phyloP scores from a whole-genome alignment of 2,329 filamentous ascomycete species.

The Metarhizium guizhouense region DNA sequence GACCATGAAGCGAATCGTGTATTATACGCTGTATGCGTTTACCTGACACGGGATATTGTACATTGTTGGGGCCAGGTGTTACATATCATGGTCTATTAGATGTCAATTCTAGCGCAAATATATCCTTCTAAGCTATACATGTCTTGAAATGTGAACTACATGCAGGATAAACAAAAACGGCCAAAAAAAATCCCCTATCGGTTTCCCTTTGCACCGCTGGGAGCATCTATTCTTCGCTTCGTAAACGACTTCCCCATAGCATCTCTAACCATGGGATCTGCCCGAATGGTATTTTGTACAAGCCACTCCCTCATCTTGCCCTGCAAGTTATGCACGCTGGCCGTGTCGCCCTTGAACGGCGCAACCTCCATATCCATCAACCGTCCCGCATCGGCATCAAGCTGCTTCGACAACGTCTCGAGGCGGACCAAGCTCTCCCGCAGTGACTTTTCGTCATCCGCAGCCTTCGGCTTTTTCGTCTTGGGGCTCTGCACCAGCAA shows the following conservation, averaged over 20 bases:
- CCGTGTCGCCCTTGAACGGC: constrained; percentile 68
- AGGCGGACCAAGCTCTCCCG: constrained; percentile 60
- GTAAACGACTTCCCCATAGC: constrained; percentile 62
- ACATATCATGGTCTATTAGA: neutral
- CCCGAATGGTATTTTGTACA: constrained; percentile 74
- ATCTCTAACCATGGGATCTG: constrained; percentile 72
- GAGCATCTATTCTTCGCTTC: constrained; percentile 52
- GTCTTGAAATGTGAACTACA: neutral
- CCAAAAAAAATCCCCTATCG: constrained; percentile 17
- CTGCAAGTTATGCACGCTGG: constrained; percentile 48
- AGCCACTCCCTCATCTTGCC: constrained; percentile 77
- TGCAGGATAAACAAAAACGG: neutral
- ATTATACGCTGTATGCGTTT: neutral
- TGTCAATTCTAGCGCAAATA: neutral
- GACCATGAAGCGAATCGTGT: neutral
- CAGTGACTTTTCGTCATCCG: constrained; percentile 38
- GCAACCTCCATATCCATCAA: constrained; percentile 71
- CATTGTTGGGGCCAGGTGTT: neutral
- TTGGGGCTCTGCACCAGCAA: constrained; percentile 39
- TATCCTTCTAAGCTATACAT: neutral
- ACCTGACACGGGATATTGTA: neutral
- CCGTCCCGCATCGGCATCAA: constrained; percentile 61
- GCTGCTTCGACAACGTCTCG: constrained; percentile 45
- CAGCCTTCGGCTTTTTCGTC: constrained; percentile 16
- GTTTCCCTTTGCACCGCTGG: constrained; percentile 49